These are phyloP conservation scores for Gamarada debralockiae DNA, from an alignment of 495 filamentous ascomycete species.

Conservation along the genomic window DNA sequence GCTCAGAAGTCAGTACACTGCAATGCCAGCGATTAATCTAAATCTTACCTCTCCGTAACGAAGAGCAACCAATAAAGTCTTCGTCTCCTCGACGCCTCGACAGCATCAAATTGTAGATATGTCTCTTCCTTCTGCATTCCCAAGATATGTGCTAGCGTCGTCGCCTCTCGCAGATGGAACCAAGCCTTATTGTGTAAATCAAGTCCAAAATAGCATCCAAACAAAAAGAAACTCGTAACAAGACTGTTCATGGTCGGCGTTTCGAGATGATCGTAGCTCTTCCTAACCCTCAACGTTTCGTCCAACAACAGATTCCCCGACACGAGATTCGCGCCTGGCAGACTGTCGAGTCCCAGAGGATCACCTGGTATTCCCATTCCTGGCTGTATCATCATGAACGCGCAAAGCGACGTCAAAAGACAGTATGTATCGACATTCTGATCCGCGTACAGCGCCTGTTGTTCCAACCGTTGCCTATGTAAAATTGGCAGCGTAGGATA, in stretches of 20 bases:
- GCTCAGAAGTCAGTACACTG: conserved; percentile 23
- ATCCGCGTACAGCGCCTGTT: conserved; percentile 59
- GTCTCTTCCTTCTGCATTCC: conserved; percentile 60
- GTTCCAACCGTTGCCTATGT: conserved; percentile 60
- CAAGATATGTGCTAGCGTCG: conserved; percentile 53
- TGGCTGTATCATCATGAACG: conserved; percentile 82
- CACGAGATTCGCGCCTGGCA: conserved; percentile 49
- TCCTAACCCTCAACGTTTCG: conserved; percentile 71
- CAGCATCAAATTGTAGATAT: conserved; percentile 49
- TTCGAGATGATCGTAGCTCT: conserved; percentile 70
- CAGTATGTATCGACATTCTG: conserved; percentile 73
- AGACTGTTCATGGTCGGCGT: conserved; percentile 63
- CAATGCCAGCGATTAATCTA: neutral
- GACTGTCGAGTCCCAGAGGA: conserved; percentile 46
- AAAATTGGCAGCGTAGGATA: conserved; percentile 83
- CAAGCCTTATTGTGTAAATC: conserved; percentile 69
- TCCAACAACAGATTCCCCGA: conserved; percentile 64
- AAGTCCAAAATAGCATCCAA: conserved; percentile 69
- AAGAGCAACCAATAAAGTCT: conserved; percentile 71
- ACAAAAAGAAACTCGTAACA: conserved; percentile 77
- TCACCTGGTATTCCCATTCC: conserved; percentile 61
- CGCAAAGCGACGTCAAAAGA: conserved; percentile 72
- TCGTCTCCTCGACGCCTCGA: conserved; percentile 50
- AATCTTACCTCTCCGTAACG: conserved; percentile 60
- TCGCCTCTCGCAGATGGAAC: conserved; percentile 69